Base-by-base conservation (phyloP, 495 filamentous ascomycete species). In the Amphirosellinia nigrospora region DNA sequence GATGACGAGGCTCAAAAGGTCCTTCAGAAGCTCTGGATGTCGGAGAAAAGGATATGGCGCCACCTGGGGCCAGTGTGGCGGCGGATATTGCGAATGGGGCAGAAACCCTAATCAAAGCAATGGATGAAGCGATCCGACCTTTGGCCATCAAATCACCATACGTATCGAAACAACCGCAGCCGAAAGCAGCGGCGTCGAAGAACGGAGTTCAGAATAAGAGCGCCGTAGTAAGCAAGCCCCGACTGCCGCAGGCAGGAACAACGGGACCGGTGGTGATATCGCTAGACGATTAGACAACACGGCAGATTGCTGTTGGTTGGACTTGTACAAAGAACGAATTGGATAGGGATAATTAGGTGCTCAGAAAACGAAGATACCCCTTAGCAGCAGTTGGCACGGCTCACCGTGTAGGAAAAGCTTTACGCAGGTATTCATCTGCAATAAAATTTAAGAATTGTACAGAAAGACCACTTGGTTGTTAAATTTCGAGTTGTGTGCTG, bases 1-100 rank as follows among this genome's bases (percentile, higher is more conserved):
- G 74, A 81, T 23, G 82, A 84, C 64, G 82, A 84, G 60, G 84
- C 84, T 68, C 78, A 77, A 65, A 75, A 70, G 67, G 72, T 78
- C 3, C 75, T 86, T 38, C 71, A 76, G 15, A 78, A 72, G 60
- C 78, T 84, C 15, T 86, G 82, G 80, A 72, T 74, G 3, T 67
- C 66, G 8, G 73, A 74, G 21, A 78, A 74, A 36, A 65, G 66
- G 6, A 72, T 73, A 15, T 82, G 82, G 74, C 73, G 70, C 21
- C 74, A 78, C 9, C 69, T 86, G 1, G 69, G 70, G 73, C 60
- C 15, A 71, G 82, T 13, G 82, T 81, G 16, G 74, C 75, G 32
- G 82, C 75, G 3, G 56, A 74, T 28, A 61, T 75, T 64, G 74
- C 78, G 11, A 50, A 59, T 23, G 80, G 79, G 9, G 77, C 82